Base-by-base conservation (phyloP, 179 eudicot genomes). In the Drosera spatulata region DNA sequence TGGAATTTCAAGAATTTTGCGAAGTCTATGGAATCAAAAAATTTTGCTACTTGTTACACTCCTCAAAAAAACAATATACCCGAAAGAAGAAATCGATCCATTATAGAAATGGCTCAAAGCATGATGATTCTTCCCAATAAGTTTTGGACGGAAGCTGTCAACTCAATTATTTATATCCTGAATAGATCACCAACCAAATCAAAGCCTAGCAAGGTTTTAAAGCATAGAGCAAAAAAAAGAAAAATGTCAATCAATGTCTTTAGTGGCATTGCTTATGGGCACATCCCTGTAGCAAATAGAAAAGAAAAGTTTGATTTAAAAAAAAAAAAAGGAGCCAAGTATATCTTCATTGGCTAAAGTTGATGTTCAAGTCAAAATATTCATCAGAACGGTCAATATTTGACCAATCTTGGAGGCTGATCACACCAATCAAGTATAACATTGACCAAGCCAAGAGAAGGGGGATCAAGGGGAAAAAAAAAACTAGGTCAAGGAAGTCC, bases 21-120 rank as follows among this genome's bases (percentile, higher is more conserved):
- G 50, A 50, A 0, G 61, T 55, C 2, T 42, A 52, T n/a, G n/a
- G n/a, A n/a, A n/a, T n/a, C n/a, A 55, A 10, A 40, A 9, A 50
- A 74, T 37, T 59, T 71, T 5, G 58, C 69, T 10, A 59, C 60
- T 1, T 13, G 45, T 6, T 47, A 39, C n/a, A 65, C 64, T 7
- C 74, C 61, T 2, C 70, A 68, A 61, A 68, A 75, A 48, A 75
- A 68, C 52, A 68, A 73, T 40, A 65, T 71, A 1, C 61, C 46
- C 0, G 67, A 71, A 53, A 51, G 61, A n/a, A 65, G 50, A 48
- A 72, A 69, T 9, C 53, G 57, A 50, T 71, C 60, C 38, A 59
- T 64, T 38, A 53, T 50, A 0, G 76, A 71, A 53, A 71, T 76
- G 73, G 58, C 62, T 7, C 50, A 59, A 47, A 67, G 70, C 38